Percentiles rank a stretch among this genome's conserved stretches.
These are phyloP conservation scores for Aphanomyces stellatus DNA, from an alignment of 352 stramenopile species.

Conservation along the genomic window DNA sequence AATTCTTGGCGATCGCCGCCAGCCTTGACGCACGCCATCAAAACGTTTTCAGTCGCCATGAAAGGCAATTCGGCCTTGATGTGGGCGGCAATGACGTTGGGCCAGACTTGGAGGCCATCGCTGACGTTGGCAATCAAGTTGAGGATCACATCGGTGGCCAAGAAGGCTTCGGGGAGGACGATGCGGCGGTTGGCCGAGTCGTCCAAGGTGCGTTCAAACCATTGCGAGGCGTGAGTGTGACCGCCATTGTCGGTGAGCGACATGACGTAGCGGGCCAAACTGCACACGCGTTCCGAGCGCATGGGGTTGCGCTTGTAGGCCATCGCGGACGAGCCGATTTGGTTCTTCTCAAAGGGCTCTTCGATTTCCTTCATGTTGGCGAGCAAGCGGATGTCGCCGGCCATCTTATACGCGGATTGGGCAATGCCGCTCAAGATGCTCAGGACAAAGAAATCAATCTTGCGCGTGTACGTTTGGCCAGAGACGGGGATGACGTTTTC, in stretches of 20 bases:
- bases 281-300: conserved; percentile 97
- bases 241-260: conserved; percentile 93
- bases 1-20: conserved; percentile 96
- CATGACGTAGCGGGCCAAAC: conserved; percentile 96
- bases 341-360: conserved; percentile 89
- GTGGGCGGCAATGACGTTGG: conserved; percentile 94
- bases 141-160: conserved; percentile 97
- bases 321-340: conserved; percentile 98
- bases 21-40: conserved; percentile 98
- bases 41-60: conserved; percentile 99
- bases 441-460: conserved; percentile 97
- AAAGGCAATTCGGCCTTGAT: conserved; percentile 98
- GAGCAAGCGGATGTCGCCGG: conserved; percentile 96
- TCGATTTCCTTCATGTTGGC: conserved; percentile 99
- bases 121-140: conserved; percentile 97
- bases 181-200: conserved; percentile 98
- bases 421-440: conserved; percentile 94
- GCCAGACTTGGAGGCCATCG: conserved; percentile 93
- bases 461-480: conserved; percentile 98
- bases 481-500: conserved; percentile 95
- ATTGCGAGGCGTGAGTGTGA: conserved; percentile 96
- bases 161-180: conserved; percentile 96
- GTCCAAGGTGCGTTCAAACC: conserved; percentile 99
- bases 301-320: conserved; percentile 99
- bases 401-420: conserved; percentile 99